Evolutionary conservation across 2,329 filamentous ascomycete genomes (phyloP).

Genomic region (Aureobasidium sp.): DNA sequence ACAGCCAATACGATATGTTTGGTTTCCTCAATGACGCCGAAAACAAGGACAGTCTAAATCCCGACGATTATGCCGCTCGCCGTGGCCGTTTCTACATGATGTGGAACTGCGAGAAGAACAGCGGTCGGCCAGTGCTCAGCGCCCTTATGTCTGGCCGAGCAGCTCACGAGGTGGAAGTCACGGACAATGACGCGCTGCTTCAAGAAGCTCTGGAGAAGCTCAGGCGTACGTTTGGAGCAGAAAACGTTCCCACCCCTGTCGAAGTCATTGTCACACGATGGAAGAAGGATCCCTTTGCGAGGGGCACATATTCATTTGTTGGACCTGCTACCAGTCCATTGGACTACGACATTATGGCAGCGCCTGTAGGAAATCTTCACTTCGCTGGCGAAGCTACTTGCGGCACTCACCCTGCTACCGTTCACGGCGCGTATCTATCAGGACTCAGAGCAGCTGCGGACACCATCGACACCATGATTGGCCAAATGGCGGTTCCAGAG

Average conservation of each 20-base stretch:
- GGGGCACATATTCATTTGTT: conserved; percentile 92
- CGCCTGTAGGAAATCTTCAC: conserved; percentile 74
- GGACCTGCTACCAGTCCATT: conserved; percentile 72
- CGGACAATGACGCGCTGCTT: conserved; percentile 67
- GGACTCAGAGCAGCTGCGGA: conserved; percentile 85
- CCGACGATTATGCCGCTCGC: conserved; percentile 68
- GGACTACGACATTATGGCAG: conserved; percentile 90
- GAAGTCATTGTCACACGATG: conserved; percentile 90
- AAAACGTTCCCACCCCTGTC: conserved; percentile 63
- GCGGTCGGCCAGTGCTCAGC: conserved; percentile 75
- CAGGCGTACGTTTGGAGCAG: conserved; percentile 61
- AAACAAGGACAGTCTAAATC: conserved; percentile 62
- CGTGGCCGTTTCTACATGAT: conserved; percentile 95
- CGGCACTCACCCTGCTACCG: conserved; percentile 90
- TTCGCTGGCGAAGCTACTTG: conserved; percentile 97
- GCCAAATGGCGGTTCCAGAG: conserved; percentile 67
- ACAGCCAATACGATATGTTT: conserved; percentile 83
- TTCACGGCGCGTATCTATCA: conserved; percentile 92
- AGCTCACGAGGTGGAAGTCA: conserved; percentile 76
- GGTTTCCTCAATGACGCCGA: conserved; percentile 74
- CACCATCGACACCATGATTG: conserved; percentile 70
- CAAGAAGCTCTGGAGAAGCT: conserved; percentile 74
- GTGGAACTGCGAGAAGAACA: conserved; percentile 90
- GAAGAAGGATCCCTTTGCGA: conserved; percentile 84
- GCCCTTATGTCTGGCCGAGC: conserved; percentile 95